Base-by-base conservation (phyloP, 805 yeast genomes). In the Isabelozyma gotoi region DNA sequence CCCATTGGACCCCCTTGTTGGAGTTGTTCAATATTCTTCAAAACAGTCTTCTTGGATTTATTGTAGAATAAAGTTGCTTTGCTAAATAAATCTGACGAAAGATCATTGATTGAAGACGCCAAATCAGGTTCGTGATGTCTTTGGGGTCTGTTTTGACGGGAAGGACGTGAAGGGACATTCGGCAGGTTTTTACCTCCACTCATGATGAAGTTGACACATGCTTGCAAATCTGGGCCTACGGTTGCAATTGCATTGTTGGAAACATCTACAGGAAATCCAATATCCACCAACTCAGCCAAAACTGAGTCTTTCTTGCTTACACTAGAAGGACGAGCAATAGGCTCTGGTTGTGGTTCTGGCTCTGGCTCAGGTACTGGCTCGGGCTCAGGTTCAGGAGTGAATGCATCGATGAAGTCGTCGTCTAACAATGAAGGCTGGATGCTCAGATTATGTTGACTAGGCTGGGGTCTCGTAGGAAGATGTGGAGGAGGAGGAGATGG, bases 231-330 rank as follows among this genome's bases (percentile, higher is more conserved):
- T 5, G 73, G 57, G 0, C 90, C 88, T 0, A 83, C 78, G 37
- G 69, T 63, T 6, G 63, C 73, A 31, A 88, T 68, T 0, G 95
- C 95, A 2, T 65, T 63, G 19, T 71, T 74, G 4, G 94, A 81
- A 41, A 73, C 77, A 2, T 79, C 82, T 1, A 77, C 66, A 1
- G 84, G 62, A 54, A 88, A 88, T 2, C 96, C 96, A 81, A 88
- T 88, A 46, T 88, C 94, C 2, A 86, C 63, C 35, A 88, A 68
- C 51, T 81, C 86, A 0, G 92, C 92, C 14, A 87, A 57, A 1
- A 80, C 71, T 34, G 65, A 66, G 49, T 82, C 86, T 36, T 62
- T 59, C 5, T 19, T 24, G n/a, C 7, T n/a, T 32, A 18, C 19
- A 32, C 21, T 31, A 7, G 17, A n/a, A 19, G 17, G 19, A 16